A percentile compares a stretch with the other conserved stretches of the same genome.
These are phyloP conservation scores for Seiridium cupressi DNA, from an alignment of 2,329 filamentous ascomycete species.

Conservation along the genomic window DNA sequence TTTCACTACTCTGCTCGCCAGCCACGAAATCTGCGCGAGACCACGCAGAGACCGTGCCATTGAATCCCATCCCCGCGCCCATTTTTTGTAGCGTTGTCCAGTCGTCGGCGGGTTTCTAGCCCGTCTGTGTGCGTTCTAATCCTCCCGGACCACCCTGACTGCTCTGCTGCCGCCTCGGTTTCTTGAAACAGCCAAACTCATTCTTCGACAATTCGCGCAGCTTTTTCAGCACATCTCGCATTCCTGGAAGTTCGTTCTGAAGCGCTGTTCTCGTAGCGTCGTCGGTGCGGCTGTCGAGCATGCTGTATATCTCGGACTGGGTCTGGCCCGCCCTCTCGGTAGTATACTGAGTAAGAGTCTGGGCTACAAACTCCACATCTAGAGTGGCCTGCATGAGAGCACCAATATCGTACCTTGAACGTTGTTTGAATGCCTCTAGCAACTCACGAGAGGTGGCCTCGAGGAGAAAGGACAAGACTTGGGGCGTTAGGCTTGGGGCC, in stretches of 20 bases:
- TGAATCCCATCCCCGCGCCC: neutral
- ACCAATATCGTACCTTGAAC: conserved; percentile 69
- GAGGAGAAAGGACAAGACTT: conserved; percentile 83
- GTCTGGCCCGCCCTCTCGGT: conserved; percentile 77
- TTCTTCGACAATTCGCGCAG: conserved; percentile 78
- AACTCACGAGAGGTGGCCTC: conserved; percentile 78
- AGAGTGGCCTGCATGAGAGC: conserved; percentile 95
- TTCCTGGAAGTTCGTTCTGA: conserved; percentile 84
- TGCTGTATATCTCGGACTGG: conserved; percentile 89
- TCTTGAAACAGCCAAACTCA: conserved; percentile 82
- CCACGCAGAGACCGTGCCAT: neutral
- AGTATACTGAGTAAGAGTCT: conserved; percentile 87
- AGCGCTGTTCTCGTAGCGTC: conserved; percentile 77
- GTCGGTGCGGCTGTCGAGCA: conserved; percentile 85
- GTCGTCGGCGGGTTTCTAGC: conserved; percentile 16
- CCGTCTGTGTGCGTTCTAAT: conserved; percentile 26
- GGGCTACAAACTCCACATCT: conserved; percentile 94
- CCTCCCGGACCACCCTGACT: conserved; percentile 8
- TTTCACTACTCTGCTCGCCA: neutral
- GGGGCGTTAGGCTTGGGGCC: conserved; percentile 69
- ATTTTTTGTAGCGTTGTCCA: neutral
- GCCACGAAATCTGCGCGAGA: neutral
- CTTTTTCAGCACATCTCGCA: conserved; percentile 83
- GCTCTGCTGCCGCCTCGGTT: conserved; percentile 26
- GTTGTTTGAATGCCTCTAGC: conserved; percentile 72